These are phyloP conservation scores for Fagopyrum tataricum DNA, from an alignment of 148 eudicot species.

Conservation along the genomic window DNA sequence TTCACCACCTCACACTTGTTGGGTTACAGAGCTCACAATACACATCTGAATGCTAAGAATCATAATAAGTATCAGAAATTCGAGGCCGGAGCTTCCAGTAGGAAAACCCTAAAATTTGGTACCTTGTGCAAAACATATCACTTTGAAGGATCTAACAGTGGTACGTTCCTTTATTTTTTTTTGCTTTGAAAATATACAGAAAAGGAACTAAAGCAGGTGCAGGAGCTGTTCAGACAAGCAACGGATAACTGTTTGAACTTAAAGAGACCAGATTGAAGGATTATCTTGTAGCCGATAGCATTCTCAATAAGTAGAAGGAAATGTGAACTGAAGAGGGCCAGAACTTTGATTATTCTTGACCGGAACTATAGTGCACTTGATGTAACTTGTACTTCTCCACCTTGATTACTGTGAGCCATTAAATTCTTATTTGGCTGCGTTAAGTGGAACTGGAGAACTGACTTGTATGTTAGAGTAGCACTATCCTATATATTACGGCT, in stretches of 20 bases:
- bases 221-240: conserved; percentile 68
- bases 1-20: not conserved
- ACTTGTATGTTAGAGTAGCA: not conserved
- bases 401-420: not conserved
- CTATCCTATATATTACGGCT: too few species aligned
- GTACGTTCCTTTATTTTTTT: not conserved
- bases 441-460: not conserved
- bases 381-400: too few species aligned
- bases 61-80: not conserved
- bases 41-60: not conserved
- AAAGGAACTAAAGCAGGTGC: conserved; percentile 82
- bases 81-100: not conserved
- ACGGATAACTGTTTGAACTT: conserved; percentile 68
- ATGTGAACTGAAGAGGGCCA: not conserved
- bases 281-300: not conserved
- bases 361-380: not conserved
- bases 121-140: not conserved
- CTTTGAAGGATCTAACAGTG: not conserved
- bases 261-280: conserved; percentile 73
- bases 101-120: not conserved
- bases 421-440: not conserved
- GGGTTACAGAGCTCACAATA: not conserved
- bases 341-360: not conserved
- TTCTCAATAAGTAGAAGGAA: not conserved
- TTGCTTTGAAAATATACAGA: conserved; percentile 28